These are phyloP conservation scores for Colletotrichum sp. DNA, from an alignment of 2,329 filamentous ascomycete species.

Conservation along the genomic window DNA sequence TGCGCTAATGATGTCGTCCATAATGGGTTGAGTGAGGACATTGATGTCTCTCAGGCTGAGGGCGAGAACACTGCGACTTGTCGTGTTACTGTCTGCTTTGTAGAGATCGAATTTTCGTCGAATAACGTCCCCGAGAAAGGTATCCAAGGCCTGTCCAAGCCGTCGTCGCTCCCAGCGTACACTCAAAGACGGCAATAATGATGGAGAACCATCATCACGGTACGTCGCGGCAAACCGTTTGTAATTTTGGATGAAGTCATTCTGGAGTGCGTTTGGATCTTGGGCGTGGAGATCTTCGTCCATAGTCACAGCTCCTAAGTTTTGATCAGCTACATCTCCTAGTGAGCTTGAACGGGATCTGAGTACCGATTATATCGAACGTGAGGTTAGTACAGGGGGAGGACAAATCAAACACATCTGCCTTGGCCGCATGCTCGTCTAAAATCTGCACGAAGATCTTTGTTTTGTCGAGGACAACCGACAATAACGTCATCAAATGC, in stretches of 20 bases:
- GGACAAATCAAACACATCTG: slow-evolving; percentile 23
- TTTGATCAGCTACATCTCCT: background rate
- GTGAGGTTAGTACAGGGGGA: slow-evolving; percentile 33
- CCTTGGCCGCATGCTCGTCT: background rate
- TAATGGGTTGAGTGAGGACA: slow-evolving; percentile 27
- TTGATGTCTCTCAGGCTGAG: slow-evolving; percentile 35
- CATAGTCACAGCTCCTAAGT: slow-evolving; percentile 35
- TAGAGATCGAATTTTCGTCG: slow-evolving; percentile 25
- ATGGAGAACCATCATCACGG: slow-evolving; percentile 24
- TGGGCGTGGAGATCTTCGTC: slow-evolving; percentile 38
- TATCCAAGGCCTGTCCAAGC: slow-evolving; percentile 26
- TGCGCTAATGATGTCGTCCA: slow-evolving; percentile 37
- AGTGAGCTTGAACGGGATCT: too few relatives aligned
- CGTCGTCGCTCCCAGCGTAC: slow-evolving; percentile 19
- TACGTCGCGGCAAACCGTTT: slow-evolving; percentile 27
- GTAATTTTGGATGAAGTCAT: slow-evolving; percentile 33
- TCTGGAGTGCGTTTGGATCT: slow-evolving; percentile 22
- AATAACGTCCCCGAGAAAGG: slow-evolving; percentile 27
- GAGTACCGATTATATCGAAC: slow-evolving; percentile 39
- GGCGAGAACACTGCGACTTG: slow-evolving; percentile 34
- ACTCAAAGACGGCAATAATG: background rate
- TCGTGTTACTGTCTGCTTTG: background rate
- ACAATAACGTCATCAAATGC: slow-evolving; percentile 39
- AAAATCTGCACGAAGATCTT: slow-evolving; percentile 27
- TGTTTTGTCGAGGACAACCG: slow-evolving; percentile 38